Conservation (phyloP, 495 filamentous ascomycete genomes). For the Margaritispora aquatica region DNA sequence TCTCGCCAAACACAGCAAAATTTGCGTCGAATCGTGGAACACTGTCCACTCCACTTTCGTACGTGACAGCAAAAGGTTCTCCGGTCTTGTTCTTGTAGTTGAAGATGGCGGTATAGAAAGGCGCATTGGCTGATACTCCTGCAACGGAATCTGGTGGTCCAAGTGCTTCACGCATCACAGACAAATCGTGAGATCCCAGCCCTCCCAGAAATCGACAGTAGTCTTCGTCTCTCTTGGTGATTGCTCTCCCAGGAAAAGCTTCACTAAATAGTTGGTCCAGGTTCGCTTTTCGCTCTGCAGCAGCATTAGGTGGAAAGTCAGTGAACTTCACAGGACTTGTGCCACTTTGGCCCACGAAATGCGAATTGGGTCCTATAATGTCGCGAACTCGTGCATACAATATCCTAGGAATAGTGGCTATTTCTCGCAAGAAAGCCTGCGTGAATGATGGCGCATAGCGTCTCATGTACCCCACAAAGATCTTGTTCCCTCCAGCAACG, state of each 20-base stretch:
- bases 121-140: constrained; percentile 27
- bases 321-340: constrained; percentile 35
- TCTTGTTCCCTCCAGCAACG: constrained; percentile 11
- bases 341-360: constrained; percentile 43
- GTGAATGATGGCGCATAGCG: constrained; percentile 46
- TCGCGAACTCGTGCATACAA: constrained; percentile 47
- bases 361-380: constrained; percentile 43
- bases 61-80: constrained; percentile 40
- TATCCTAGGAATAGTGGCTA: constrained; percentile 34
- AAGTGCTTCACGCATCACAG: constrained; percentile 48
- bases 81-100: neutral
- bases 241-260: constrained; percentile 5
- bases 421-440: constrained; percentile 41
- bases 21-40: constrained; percentile 53
- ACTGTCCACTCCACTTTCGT: constrained; percentile 47
- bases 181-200: constrained; percentile 50
- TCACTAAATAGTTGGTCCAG: neutral
- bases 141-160: constrained; percentile 39
- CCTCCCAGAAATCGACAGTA: constrained; percentile 39
- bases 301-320: constrained; percentile 24
- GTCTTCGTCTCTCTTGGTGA: constrained; percentile 21
- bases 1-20: constrained; percentile 43
- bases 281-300: constrained; percentile 8
- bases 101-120: constrained; percentile 28
- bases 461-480: constrained; percentile 51